Conservation (phyloP, 768 basidiomycete genomes). For the Serendipita sp. region DNA sequence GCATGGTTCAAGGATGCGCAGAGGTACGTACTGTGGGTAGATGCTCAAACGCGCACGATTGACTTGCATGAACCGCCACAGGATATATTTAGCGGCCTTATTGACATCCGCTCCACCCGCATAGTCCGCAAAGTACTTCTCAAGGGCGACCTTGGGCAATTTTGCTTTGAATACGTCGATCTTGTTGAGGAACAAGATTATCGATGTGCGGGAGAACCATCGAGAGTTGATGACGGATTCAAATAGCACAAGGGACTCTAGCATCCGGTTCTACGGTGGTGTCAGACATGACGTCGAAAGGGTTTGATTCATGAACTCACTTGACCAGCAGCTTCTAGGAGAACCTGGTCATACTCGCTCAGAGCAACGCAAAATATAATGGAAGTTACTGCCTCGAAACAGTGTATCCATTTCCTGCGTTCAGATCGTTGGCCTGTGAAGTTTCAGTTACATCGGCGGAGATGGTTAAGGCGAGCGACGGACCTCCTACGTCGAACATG, state of each 20-base stretch:
- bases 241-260: slow-evolving; percentile 57
- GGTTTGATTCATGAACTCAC: slow-evolving; percentile 11
- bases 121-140: slow-evolving; percentile 73
- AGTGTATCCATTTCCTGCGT: slow-evolving; percentile 70
- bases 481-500: slow-evolving; percentile 66
- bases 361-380: slow-evolving; percentile 65
- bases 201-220: slow-evolving; percentile 53
- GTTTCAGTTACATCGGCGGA: not conserved
- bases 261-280: slow-evolving; percentile 52
- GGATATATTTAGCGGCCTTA: slow-evolving; percentile 85
- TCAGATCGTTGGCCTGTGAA: slow-evolving; percentile 48
- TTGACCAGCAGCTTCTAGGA: slow-evolving; percentile 38
- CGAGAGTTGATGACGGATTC: slow-evolving; percentile 66
- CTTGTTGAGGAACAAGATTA: slow-evolving; percentile 56
- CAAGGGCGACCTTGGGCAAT: slow-evolving; percentile 51
- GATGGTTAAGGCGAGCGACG: not conserved
- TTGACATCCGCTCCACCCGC: slow-evolving; percentile 80
- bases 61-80: slow-evolving; percentile 91
- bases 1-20: not conserved
- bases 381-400: slow-evolving; percentile 64
- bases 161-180: slow-evolving; percentile 67
- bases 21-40: slow-evolving; percentile 63
- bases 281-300: not conserved
- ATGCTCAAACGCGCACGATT: slow-evolving; percentile 72
- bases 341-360: slow-evolving; percentile 61